Percentiles rank a stretch among this genome's conserved stretches.
Evolutionary conservation across 805 yeast genomes (phyloP).

Genomic region (Metschnikowia santaceciliae): DNA sequence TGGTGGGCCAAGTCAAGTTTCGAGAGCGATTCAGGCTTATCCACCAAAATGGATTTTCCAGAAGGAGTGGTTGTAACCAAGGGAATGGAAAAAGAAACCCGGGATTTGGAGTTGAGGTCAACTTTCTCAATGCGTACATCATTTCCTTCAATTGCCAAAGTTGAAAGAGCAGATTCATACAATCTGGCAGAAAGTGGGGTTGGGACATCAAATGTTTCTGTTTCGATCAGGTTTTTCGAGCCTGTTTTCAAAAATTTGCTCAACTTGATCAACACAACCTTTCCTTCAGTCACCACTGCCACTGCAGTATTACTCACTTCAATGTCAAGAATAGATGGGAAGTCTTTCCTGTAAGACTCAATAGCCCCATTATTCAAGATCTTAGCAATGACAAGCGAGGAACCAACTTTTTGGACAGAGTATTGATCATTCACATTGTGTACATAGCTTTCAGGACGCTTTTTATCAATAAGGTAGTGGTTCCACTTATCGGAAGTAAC

Average conservation of each 20-base stretch:
- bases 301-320: background rate
- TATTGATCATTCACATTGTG: background rate
- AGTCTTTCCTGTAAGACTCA: constrained; percentile 2
- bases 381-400: constrained; percentile 4
- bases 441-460: background rate
- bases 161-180: background rate
- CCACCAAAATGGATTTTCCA: constrained; percentile 23
- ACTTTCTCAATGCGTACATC: background rate
- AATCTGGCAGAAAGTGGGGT: background rate
- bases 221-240: background rate
- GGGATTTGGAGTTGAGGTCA: background rate
- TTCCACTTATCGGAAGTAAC: background rate
- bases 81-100: background rate
- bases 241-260: constrained; percentile 2
- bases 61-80: constrained; percentile 3
- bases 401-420: background rate
- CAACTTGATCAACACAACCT: constrained; percentile 6
- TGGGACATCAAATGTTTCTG: background rate
- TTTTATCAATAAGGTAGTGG: background rate
- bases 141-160: background rate
- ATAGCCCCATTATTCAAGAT: background rate
- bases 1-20: constrained; percentile 29
- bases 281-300: constrained; percentile 6
- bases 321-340: constrained; percentile 4
- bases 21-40: constrained; percentile 28